Base-by-base conservation (phyloP, 1,284 basidiomycete genomes). In the Cryptococcus sp. region DNA sequence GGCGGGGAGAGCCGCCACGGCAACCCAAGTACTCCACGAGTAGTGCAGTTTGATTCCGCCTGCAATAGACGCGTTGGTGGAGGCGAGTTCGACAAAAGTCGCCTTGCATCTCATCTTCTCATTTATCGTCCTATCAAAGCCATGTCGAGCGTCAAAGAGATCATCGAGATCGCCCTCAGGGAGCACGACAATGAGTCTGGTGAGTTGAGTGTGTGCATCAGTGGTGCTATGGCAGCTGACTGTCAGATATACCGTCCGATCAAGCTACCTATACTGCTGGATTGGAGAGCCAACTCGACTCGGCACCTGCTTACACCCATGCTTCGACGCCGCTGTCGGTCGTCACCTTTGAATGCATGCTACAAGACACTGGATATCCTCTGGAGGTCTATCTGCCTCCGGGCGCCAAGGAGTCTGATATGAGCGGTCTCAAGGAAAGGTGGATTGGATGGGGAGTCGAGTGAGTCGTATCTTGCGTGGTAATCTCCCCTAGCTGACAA, bases 371-470 rank as follows among this genome's bases (percentile, higher is more conserved):
- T 1, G 69, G 72, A 7, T 74, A 71, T 48, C 68, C 70, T 0
- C 53, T 68, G 43, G 72, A 74, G 48, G 69, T 74, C 9, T 74
- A 73, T 52, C 52, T 68, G 6, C 66, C 71, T 4, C 53, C 14
- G 7, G 32, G 31, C 18, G 3, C 34, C 10, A 32, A 28, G 5
- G 25, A 53, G 22, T 45, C 57, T 4, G 63, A 66, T 56, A 63
- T 64, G 63, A 64, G 54, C 40, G 49, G 63, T 34, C 55, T 74
- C 23, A 56, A 61, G 34, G 72, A 74, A 47, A 52, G 72, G 51
- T 73, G 69, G 71, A 62, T 72, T 12, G 70, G 69, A 2, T 74
- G 72, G 72, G 71, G 57, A 14, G 65, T 71, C 6, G 64, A 74
- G 72, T 74, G 45, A 57, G 69, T 62, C 22, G 19, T 16, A n/a